Conservation (phyloP, 108 stramenopile genomes). For the Discostella stelligeroides region DNA sequence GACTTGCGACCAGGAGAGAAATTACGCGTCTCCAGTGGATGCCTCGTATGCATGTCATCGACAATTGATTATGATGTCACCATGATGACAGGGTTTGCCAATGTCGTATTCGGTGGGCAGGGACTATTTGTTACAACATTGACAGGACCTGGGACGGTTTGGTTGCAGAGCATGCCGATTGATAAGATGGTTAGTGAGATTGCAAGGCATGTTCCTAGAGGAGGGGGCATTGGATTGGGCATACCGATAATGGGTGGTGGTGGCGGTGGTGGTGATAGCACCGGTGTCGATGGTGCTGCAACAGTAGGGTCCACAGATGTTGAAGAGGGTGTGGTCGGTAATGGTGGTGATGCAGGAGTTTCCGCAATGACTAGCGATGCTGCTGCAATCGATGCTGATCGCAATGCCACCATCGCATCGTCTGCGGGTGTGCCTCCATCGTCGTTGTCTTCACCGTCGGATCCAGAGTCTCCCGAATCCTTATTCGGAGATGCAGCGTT, state of each 20-base stretch:
- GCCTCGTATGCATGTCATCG: conserved; percentile 81
- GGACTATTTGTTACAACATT: conserved; percentile 92
- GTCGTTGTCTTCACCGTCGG: conserved; percentile 17
- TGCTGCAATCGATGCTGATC: conserved; percentile 64
- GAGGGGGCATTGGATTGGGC: conserved; percentile 78
- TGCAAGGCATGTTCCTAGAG: conserved; percentile 81
- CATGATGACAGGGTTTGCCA: conserved; percentile 86
- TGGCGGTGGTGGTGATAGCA: conserved; percentile 62
- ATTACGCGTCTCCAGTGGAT: conserved; percentile 84
- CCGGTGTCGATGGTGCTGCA: conserved; percentile 18
- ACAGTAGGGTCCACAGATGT: too few species aligned
- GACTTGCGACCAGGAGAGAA: conserved; percentile 75
- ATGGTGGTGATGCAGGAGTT: conserved; percentile 20
- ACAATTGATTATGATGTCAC: conserved; percentile 84
- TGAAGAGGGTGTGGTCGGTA: conserved; percentile 8
- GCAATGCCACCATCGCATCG: conserved; percentile 75
- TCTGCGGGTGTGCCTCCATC: conserved; percentile 49
- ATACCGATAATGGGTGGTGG: conserved; percentile 68
- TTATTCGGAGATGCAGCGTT: conserved; percentile 81
- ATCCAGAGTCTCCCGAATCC: conserved; percentile 63
- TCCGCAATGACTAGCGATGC: conserved; percentile 18
- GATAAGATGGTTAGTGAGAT: conserved; percentile 88
- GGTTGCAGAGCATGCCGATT: conserved; percentile 86
- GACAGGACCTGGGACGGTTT: conserved; percentile 90
- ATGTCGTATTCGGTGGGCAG: conserved; percentile 91